Evolutionary conservation across 2,329 filamentous ascomycete genomes (phyloP), one percentile per base, ranked within the genome.

Genomic region (Annulohypoxylon truncatum): DNA sequence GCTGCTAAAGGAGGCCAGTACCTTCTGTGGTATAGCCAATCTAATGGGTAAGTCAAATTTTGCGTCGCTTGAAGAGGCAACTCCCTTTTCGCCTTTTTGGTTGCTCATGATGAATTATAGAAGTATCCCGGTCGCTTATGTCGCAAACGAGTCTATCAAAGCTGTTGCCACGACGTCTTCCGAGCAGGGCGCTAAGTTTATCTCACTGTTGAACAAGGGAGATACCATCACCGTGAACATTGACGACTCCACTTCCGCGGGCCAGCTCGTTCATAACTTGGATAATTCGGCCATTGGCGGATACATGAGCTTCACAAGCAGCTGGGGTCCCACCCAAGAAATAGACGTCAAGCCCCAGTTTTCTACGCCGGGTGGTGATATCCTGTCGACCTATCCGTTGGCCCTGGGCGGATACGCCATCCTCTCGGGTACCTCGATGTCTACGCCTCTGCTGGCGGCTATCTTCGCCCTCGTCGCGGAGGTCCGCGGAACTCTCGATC

Each of bases 381-480:
- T 87, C 65, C 76, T 86, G 48, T 84, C 83, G 7, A 87, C 84
- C 0, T 87, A 81, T 65, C 83, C 81, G 2, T 74, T 80, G 4
- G 73, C 73, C 4, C 64, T 77, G 46, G 77, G 79, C 6, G 68
- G 74, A 4, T 87, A 87, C 64, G 82, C 79, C 35, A 80, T 86
- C 15, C 76, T 84, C 20, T 83, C 80, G 18, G 85, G 85, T 9
- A 88, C 85, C 0, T 86, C 83, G 1, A 87, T 87, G 84, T 81
- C 84, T 79, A 80, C 66, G 82, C 84, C n/a, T 75, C 20, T 84
- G 26, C 77, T 81, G 2, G 83, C 84, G 18, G 81, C 77, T 47
- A 75, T 78, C 31, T 73, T 74, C 24, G 77, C 76, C 3, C 75
- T 80, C n/a, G 66, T 78, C 26, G 70, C 68, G 3, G 72, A 78